Conservation (phyloP, 202 grass and related monocot genomes). For the Schoenoplectus triqueter region DNA sequence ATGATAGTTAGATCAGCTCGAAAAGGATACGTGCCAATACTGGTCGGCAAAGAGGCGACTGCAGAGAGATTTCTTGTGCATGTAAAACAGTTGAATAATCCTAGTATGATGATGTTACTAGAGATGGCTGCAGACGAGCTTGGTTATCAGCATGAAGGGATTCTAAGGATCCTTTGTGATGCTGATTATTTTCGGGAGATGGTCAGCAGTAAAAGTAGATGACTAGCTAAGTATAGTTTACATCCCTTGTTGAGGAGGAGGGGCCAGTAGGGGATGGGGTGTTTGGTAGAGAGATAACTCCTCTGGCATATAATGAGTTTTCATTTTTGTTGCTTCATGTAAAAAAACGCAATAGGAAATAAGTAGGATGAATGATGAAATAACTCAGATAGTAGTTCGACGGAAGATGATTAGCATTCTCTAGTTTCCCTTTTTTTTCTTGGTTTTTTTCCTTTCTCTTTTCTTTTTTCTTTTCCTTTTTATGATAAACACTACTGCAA, state of each 20-base stretch:
- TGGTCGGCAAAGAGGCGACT: constrained; percentile 40
- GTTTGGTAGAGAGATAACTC: neutral
- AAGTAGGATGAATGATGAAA: neutral
- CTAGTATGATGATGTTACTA: constrained; percentile 43
- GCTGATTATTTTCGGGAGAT: constrained; percentile 44
- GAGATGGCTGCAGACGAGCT: constrained; percentile 59
- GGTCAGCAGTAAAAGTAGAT: constrained; percentile 19
- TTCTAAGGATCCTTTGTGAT: constrained; percentile 55
- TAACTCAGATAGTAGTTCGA: neutral
- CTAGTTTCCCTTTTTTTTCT: neutral
- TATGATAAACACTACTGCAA: too few relatives aligned
- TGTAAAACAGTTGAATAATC: constrained; percentile 47
- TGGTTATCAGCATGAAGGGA: constrained; percentile 44
- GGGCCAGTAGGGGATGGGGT: too few relatives aligned
- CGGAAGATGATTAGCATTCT: neutral
- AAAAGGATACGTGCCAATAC: constrained; percentile 53
- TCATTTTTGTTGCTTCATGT: neutral
- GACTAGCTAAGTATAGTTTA: constrained; percentile 2
- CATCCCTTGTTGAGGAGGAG: neutral
- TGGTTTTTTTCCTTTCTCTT: neutral
- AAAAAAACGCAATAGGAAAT: neutral
- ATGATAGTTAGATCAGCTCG: constrained; percentile 35
- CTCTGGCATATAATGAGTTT: neutral
- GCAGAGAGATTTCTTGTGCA: constrained; percentile 48
- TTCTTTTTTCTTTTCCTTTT: neutral